These are phyloP conservation scores for Cadophora gregata DNA, from an alignment of 2,329 filamentous ascomycete genomes.

Conservation along the genomic window DNA sequence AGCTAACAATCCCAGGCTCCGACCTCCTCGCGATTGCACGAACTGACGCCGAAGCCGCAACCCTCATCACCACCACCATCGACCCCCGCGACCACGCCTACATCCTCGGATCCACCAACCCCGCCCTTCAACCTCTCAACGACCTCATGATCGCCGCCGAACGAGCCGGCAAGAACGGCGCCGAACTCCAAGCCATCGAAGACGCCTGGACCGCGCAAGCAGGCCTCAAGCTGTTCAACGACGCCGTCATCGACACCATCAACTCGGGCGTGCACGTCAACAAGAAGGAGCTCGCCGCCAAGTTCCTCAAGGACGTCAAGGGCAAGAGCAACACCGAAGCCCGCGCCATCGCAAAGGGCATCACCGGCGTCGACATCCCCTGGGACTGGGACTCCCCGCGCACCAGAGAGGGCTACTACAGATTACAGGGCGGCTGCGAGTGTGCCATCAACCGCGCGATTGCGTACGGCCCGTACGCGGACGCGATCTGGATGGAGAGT, in stretches of 20 bases:
- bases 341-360: slow-evolving; percentile 75
- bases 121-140: slow-evolving; percentile 80
- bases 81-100: slow-evolving; percentile 94
- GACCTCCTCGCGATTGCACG: slow-evolving; percentile 91
- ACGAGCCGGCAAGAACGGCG: slow-evolving; percentile 77
- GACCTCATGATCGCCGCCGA: slow-evolving; percentile 92
- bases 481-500: slow-evolving; percentile 99
- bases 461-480: slow-evolving; percentile 90
- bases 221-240: slow-evolving; percentile 84
- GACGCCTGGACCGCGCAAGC: slow-evolving; percentile 85
- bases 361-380: slow-evolving; percentile 81
- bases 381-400: slow-evolving; percentile 96
- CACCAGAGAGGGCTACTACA: slow-evolving; percentile 94
- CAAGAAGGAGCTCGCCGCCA: slow-evolving; percentile 69
- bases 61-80: slow-evolving; percentile 94
- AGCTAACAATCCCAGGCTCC: slow-evolving; percentile 55
- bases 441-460: slow-evolving; percentile 90
- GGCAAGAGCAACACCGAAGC: slow-evolving; percentile 88
- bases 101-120: slow-evolving; percentile 89
- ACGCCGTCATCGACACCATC: slow-evolving; percentile 86
- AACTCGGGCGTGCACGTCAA: slow-evolving; percentile 68
- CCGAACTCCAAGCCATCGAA: slow-evolving; percentile 87
- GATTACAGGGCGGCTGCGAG: slow-evolving; percentile 88
- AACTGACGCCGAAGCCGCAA: slow-evolving; percentile 97
- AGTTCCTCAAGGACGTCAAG: slow-evolving; percentile 72